These are phyloP conservation scores for Tinospora cordifolia DNA, from an alignment of 164 flowering plant genomes.

Conservation along the genomic window DNA sequence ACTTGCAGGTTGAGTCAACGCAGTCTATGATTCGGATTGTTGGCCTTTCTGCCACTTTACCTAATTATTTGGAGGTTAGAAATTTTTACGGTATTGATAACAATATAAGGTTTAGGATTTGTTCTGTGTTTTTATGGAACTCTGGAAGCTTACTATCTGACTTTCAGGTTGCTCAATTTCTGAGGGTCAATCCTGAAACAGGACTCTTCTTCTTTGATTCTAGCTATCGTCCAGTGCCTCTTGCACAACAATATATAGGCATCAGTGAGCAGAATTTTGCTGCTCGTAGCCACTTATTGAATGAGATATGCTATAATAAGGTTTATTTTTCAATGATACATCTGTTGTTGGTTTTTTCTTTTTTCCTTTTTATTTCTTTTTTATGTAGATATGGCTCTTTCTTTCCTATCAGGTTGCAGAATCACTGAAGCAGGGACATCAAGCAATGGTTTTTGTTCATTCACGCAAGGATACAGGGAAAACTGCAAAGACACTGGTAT, in stretches of 20 bases:
- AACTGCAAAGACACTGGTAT: conserved; percentile 86
- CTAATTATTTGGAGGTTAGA: conserved; percentile 86
- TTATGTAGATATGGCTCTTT: not conserved
- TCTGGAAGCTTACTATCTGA: conserved; percentile 1
- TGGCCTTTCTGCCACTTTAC: conserved; percentile 97
- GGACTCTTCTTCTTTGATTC: conserved; percentile 97
- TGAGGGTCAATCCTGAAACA: conserved; percentile 84
- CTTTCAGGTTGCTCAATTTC: conserved; percentile 82
- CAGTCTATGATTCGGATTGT: conserved; percentile 97
- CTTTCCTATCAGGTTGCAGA: conserved; percentile 58
- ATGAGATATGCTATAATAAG: conserved; percentile 90
- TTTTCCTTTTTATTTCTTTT: not conserved
- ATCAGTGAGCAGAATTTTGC: conserved; percentile 78
- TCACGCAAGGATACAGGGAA: conserved; percentile 94
- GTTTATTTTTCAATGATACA: conserved; percentile 26
- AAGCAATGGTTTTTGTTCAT: conserved; percentile 98
- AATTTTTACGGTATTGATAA: not conserved
- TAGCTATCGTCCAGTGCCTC: conserved; percentile 98
- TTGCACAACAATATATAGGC: conserved; percentile 96
- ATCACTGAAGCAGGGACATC: conserved; percentile 81
- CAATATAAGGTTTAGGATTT: not conserved
- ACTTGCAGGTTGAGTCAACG: conserved; percentile 83
- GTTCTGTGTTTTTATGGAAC: not conserved
- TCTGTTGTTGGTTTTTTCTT: not conserved
- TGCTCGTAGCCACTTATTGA: conserved; percentile 67